Evolutionary conservation across 257 asterid genomes (phyloP).

Genomic region (Solanum ossicruentum): DNA sequence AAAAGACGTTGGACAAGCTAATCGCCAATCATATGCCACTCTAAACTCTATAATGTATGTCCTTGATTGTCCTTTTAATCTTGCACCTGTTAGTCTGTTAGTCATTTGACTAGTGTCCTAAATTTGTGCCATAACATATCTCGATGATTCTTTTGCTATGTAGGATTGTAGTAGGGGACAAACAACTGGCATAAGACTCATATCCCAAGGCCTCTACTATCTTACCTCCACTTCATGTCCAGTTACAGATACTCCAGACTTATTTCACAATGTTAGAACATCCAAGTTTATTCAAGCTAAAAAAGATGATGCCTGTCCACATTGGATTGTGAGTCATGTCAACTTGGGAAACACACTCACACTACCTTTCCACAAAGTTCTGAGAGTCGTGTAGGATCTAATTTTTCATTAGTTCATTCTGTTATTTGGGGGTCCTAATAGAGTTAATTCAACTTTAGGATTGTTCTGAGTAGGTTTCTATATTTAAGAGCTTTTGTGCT

Average conservation of each 20-base stretch:
- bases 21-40: background rate
- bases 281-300: background rate
- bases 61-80: background rate
- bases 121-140: background rate
- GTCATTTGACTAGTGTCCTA: background rate
- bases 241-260: no score
- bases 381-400: background rate
- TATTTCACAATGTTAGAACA: no score
- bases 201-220: background rate
- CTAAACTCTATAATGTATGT: background rate
- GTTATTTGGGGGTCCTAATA: background rate
- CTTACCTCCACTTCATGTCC: background rate
- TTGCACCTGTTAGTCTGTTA: background rate
- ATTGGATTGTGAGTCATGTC: background rate
- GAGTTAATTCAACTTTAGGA: background rate
- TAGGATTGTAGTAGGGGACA: background rate
- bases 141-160: background rate
- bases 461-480: background rate
- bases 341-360: background rate
- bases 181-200: background rate
- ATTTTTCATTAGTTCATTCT: background rate
- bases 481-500: background rate
- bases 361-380: background rate
- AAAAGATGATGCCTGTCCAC: background rate
- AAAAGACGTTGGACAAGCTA: background rate